Evolutionary conservation across 1,284 basidiomycete species (phyloP), one percentile per base, ranked within the genome.

Genomic region (Leccinum griseonigrum): DNA sequence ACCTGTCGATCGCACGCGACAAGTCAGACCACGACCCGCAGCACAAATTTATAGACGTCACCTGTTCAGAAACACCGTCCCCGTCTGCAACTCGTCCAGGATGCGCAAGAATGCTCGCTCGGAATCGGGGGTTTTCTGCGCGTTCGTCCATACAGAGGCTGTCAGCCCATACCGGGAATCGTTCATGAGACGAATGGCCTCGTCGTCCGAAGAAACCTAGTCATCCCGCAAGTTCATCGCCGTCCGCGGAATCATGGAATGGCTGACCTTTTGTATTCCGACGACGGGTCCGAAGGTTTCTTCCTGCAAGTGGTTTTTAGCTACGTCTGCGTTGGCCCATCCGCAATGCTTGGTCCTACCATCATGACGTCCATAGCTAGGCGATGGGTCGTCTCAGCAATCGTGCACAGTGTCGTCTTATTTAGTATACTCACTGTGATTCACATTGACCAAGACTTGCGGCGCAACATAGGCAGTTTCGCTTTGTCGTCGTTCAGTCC

Each of bases 91-190:
- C 65, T 88, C 85, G 62, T 92, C 87, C 1, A 82, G 85, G 54
- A 98, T 79, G 59, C 74, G 76, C 63, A 90, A 72, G 78, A 97
- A 97, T 0, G 84, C 87, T 4, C 79, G 74, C 61, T 90, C 82
- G 1, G 87, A 90, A 29, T 85, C 83, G 0, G 80, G 70, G 60
- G 86, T 83, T 9, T 75, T 76, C 40, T 82, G 79, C 2, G 84
- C 85, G 69, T 93, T 84, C 0, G 96, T 97, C 96, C 96, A 98
- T 32, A 98, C 77, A 18, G 93, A 95, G 1, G 94, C 93, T 1
- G 96, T 98, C 36, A 98, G 81, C 13, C 96, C 96, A 73, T 96
- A 98, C 1, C 84, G 85, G n/a, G 95, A 97, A 76, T 98, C 95
- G 75, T 98, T 98, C 92, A 98, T 98, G 34, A 97, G 82, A 36